A percentile compares a stretch with the other conserved stretches of the same genome.
Conservation (phyloP, 164 flowering plant genomes). For the Annona cherimola region DNA sequence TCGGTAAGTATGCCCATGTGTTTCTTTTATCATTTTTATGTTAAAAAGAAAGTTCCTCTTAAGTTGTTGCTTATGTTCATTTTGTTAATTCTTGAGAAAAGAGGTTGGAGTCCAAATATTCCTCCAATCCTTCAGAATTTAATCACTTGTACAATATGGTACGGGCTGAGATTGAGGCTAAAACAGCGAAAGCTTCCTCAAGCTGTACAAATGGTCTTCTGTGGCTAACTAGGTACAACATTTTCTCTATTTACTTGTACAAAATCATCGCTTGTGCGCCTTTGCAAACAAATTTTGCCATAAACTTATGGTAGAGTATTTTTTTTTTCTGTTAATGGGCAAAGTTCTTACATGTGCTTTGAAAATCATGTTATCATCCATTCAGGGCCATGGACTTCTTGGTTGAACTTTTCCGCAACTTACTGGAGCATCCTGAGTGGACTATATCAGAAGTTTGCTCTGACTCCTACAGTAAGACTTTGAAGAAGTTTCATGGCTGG, state of each 20-base stretch:
- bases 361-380: neutral
- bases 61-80: neutral
- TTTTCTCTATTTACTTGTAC: slow-evolving; percentile 1
- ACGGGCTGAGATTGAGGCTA: slow-evolving; percentile 63
- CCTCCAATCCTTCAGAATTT: slow-evolving; percentile 50
- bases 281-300: neutral
- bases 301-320: neutral
- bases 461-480: slow-evolving; percentile 74
- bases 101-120: slow-evolving; percentile 83
- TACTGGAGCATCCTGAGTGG: slow-evolving; percentile 56
- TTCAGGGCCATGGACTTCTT: slow-evolving; percentile 72
- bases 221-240: slow-evolving; percentile 87
- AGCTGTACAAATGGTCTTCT: slow-evolving; percentile 97
- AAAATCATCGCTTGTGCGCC: neutral
- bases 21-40: no score
- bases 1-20: no score
- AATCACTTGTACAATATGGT: slow-evolving; percentile 62
- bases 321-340: neutral
- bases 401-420: slow-evolving; percentile 52
- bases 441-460: slow-evolving; percentile 69
- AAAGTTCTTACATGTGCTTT: neutral
- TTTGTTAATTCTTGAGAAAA: slow-evolving; percentile 23
- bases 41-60: neutral
- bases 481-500: slow-evolving; percentile 94
- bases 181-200: slow-evolving; percentile 76